Conservation (phyloP, 208 protist species). For the Entamoeba invadens region DNA sequence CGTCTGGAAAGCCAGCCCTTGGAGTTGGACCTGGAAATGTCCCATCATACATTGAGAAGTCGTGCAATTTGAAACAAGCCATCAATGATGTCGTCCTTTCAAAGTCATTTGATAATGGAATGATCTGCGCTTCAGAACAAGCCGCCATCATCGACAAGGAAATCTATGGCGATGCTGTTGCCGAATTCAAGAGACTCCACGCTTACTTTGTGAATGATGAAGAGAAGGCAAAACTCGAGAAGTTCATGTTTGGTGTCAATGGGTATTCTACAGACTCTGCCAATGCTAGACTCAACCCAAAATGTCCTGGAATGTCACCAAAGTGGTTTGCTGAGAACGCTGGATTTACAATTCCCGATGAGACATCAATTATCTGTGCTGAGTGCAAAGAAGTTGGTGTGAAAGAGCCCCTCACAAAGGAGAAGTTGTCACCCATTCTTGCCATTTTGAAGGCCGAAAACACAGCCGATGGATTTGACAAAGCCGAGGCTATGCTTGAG, state of each 20-base stretch:
- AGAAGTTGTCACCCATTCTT: too few relatives aligned
- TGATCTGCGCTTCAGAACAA: constrained; percentile 13
- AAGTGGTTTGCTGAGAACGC: constrained; percentile 24
- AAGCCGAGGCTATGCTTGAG: too few relatives aligned
- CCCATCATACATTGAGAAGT: constrained; percentile 33
- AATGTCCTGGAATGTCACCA: too few relatives aligned
- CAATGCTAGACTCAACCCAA: neutral
- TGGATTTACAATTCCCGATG: constrained; percentile 22
- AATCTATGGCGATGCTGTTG: too few relatives aligned
- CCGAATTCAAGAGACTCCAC: constrained; percentile 13
- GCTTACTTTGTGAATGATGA: constrained; percentile 17
- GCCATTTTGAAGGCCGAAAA: constrained; percentile 1
- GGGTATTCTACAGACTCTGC: neutral
- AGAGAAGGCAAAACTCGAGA: constrained; percentile 18
- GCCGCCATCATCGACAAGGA: constrained; percentile 23
- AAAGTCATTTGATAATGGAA: constrained; percentile 43
- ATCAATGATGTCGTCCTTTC: constrained; percentile 15
- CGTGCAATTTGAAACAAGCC: constrained; percentile 14
- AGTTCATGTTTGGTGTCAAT: constrained; percentile 17
- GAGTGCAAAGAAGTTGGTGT: neutral
- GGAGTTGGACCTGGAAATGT: constrained; percentile 24
- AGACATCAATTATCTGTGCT: constrained; percentile 7
- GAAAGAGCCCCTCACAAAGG: neutral
- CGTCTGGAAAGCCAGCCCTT: constrained; percentile 26
- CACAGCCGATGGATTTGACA: constrained; percentile 15